Evolutionary conservation across 495 filamentous ascomycete species (phyloP), one percentile per base, ranked within the genome.

Genomic region (Melanomma pulvis-pyrius): DNA sequence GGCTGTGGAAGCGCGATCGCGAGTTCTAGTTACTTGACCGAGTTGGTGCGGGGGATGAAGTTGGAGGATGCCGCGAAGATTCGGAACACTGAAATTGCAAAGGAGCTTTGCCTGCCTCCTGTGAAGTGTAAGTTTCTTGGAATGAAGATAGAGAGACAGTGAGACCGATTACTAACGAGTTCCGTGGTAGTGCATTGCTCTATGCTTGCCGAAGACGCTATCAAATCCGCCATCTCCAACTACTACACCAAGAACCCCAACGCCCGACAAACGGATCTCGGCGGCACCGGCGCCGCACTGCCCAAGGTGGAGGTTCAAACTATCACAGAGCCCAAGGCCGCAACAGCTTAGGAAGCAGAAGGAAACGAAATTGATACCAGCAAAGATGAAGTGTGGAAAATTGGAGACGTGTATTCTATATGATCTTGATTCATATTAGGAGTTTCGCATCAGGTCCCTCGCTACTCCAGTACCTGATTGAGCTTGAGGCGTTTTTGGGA

Each of bases 171-270:
- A 58, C 49, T 61, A 28, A 61, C n/a, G 49, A 56, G 34, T 21
- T 15, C n/a, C 12, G 5, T 9, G 5, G 72, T 64, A 92, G 89
- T 97, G 29, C 96, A 99, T 79, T 99, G 96, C 84, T 97, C 93
- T 62, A 97, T 99, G 91, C 87, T 99, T 63, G 96, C 96, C 26
- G 96, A 99, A 80, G 93, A 99, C 76, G 96, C 96, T 64, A 97
- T 99, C 85, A 97, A 97, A 80, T 93, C 92, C n/a, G 96, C 96
- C 62, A 97, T 98, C 77, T 89, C 87, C 58, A 93, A 98, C 78
- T 98, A 97, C 83, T 92, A 96, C 82, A 92, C 87, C 75, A 98
- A 98, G 86, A 93, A 91, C 83, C 90, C 91, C 61, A 84, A 88
- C 39, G 86, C 86, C n/a, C 82, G 82, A 64, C 61, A 79, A 15